A percentile compares a stretch with the other conserved stretches of the same genome.
Evolutionary conservation across 768 basidiomycete species (phyloP).

Genomic region (Clavaria fumosa): DNA sequence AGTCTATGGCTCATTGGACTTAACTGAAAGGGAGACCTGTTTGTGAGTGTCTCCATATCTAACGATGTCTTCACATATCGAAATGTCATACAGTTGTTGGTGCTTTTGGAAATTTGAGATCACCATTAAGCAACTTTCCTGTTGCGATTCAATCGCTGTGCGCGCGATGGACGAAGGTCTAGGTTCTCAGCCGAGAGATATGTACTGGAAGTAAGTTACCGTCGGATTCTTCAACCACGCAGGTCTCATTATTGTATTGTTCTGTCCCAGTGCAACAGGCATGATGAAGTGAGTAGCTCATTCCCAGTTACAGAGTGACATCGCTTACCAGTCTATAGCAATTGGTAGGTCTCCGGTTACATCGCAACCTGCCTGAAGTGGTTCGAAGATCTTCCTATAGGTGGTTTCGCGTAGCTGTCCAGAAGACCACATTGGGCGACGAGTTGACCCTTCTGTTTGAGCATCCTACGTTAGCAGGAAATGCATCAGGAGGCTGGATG

Average conservation of each 20-base stretch:
- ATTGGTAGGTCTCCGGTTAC: conserved; percentile 24
- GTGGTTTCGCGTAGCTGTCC: conserved; percentile 46
- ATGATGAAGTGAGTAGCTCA: conserved; percentile 36
- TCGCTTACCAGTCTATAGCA: conserved; percentile 8
- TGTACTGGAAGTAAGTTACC: conserved; percentile 54
- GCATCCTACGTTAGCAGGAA: conserved; percentile 22
- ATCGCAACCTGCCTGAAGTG: not conserved
- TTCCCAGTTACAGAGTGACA: not conserved
- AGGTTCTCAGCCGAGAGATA: conserved; percentile 34
- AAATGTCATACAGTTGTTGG: conserved; percentile 27
- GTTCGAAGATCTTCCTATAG: conserved; percentile 15
- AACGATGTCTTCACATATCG: not conserved
- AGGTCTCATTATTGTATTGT: too few species aligned
- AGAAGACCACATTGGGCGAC: too few species aligned
- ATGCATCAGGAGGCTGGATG: conserved; percentile 44
- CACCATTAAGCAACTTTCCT: conserved; percentile 18
- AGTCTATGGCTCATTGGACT: conserved; percentile 34
- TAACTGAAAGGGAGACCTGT: conserved; percentile 32
- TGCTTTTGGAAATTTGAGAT: conserved; percentile 38
- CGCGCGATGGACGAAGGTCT: conserved; percentile 40
- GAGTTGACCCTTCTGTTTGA: too few species aligned
- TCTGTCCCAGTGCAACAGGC: too few species aligned
- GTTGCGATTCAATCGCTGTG: conserved; percentile 27
- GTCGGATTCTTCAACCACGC: too few species aligned
- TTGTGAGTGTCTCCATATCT: conserved; percentile 14